Conservation (phyloP, 345 rosid genomes). For the Schrenkiella parvula region DNA sequence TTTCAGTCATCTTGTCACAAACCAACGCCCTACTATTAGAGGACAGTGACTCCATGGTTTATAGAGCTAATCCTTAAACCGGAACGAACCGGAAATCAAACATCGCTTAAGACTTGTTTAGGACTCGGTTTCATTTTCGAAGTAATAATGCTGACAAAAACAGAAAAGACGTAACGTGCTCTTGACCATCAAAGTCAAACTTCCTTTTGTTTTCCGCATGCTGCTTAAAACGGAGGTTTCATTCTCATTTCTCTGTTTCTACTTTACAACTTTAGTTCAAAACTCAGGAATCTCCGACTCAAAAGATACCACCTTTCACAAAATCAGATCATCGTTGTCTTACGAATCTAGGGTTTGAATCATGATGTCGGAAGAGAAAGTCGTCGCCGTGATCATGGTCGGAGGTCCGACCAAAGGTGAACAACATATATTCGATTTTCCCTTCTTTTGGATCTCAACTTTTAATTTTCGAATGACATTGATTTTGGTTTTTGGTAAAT, state of each 20-base stretch:
- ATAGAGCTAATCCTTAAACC: slow-evolving; percentile 19
- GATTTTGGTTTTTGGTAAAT: neutral
- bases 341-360: slow-evolving; percentile 23
- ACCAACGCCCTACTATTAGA: neutral
- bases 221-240: neutral
- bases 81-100: neutral
- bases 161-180: neutral
- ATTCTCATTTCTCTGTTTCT: neutral
- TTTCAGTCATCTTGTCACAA: neutral
- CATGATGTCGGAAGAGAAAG: slow-evolving; percentile 51
- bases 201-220: neutral
- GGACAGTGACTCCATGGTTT: neutral
- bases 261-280: neutral
- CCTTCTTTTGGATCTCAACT: neutral
- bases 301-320: slow-evolving; percentile 2
- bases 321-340: neutral
- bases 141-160: neutral
- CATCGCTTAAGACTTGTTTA: neutral
- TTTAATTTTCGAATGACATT: neutral
- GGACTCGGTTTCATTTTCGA: neutral
- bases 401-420: slow-evolving; percentile 91
- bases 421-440: neutral
- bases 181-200: neutral
- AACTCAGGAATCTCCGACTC: neutral
- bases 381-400: slow-evolving; percentile 85